These are phyloP conservation scores for Diaporthe nobilis DNA, from an alignment of 2,329 filamentous ascomycete species.

Conservation along the genomic window DNA sequence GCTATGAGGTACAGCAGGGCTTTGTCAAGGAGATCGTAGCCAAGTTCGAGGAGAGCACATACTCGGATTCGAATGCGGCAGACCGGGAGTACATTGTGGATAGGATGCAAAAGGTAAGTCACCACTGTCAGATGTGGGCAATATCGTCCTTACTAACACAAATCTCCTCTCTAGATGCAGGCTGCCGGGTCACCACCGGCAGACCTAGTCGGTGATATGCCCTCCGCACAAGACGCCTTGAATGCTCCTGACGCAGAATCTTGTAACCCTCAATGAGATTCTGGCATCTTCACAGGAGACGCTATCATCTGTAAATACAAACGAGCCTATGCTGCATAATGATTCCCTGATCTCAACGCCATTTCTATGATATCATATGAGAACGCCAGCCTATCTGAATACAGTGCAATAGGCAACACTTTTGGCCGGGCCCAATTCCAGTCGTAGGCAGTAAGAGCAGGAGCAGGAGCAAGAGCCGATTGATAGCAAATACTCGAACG, in stretches of 20 bases:
- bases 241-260: constrained; percentile 70
- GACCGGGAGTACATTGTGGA: constrained; percentile 96
- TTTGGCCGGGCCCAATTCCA: background rate
- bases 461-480: background rate
- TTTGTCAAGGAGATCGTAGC: constrained; percentile 88
- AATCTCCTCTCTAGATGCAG: constrained; percentile 83
- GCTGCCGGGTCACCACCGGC: constrained; percentile 89
- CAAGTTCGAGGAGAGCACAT: constrained; percentile 87
- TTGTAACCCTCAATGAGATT: constrained; percentile 71
- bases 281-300: background rate
- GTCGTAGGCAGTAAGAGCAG: background rate
- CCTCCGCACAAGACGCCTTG: constrained; percentile 81
- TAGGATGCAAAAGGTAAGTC: constrained; percentile 92
- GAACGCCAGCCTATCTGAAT: constrained; percentile 2
- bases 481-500: background rate
- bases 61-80: constrained; percentile 83
- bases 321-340: constrained; percentile 38
- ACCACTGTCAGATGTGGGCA: background rate
- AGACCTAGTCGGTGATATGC: constrained; percentile 92
- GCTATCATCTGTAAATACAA: constrained; percentile 44
- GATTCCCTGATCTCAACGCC: constrained; percentile 26
- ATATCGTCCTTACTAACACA: constrained; percentile 12
- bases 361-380: constrained; percentile 1
- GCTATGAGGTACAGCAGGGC: constrained; percentile 85
- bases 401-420: background rate